Evolutionary conservation across 2,329 filamentous ascomycete genomes (phyloP).

Genomic region (Aspergillus sp.): DNA sequence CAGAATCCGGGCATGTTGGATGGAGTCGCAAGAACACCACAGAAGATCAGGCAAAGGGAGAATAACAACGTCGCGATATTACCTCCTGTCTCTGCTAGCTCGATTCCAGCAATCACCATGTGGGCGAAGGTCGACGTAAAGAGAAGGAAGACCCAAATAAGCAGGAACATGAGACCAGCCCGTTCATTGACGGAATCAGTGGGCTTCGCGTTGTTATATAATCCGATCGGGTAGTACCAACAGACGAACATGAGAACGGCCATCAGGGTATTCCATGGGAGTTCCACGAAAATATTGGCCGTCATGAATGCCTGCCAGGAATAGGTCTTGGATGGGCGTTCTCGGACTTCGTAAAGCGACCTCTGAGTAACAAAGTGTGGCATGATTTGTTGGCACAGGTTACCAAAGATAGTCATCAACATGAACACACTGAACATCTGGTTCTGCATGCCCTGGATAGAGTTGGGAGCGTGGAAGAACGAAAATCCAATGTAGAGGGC

Average conservation of each 20-base stretch:
- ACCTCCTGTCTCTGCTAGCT: constrained; percentile 67
- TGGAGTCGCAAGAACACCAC: constrained; percentile 54
- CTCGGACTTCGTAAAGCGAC: constrained; percentile 60
- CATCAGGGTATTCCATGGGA: constrained; percentile 65
- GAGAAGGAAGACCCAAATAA: constrained; percentile 66
- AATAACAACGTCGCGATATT: constrained; percentile 63
- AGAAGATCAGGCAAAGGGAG: constrained; percentile 62
- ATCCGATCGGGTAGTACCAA: constrained; percentile 67
- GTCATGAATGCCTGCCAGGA: constrained; percentile 73
- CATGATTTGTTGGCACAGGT: constrained; percentile 55
- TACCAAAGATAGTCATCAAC: constrained; percentile 75
- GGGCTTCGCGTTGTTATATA: constrained; percentile 44
- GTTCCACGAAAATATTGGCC: constrained; percentile 69
- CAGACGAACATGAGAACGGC: constrained; percentile 64
- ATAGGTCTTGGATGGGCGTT: constrained; percentile 68
- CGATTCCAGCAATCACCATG: constrained; percentile 70
- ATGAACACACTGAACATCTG: constrained; percentile 90
- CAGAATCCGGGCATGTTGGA: constrained; percentile 67
- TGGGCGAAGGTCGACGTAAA: constrained; percentile 72
- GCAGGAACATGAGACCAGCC: constrained; percentile 65
- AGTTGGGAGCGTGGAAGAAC: constrained; percentile 73
- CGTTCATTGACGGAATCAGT: constrained; percentile 50
- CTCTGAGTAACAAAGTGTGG: constrained; percentile 60
- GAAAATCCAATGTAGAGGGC: constrained; percentile 81
- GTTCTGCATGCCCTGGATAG: constrained; percentile 78